Base-by-base conservation (phyloP, 352 stramenopile genomes). In the Phytophthora fragariae region DNA sequence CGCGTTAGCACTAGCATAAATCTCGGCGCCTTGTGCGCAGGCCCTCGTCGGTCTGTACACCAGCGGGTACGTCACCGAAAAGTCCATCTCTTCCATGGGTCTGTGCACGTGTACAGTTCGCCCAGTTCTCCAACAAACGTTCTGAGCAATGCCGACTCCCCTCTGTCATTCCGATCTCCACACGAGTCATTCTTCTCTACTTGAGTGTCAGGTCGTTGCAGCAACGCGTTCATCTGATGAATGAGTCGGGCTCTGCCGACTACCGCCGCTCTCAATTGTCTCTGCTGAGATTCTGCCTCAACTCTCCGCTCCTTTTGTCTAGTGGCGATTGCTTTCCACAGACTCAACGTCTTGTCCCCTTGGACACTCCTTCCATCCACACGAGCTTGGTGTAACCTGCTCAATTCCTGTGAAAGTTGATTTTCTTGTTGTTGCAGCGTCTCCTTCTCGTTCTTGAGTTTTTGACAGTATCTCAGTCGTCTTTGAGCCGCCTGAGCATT, bases 361-460 rank as follows among this genome's bases (percentile, higher is more conserved):
- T n/a, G 6, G 4, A 12, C 15, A n/a, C 57, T 55, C 21, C 52
- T 19, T 3, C 31, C 29, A 1, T 60, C 27, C 19, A 5, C 46
- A 17, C 29, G 57, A n/a, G 27, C n/a, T 9, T 39, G 24, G 24
- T 27, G 24, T 27, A 27, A 27, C 24, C 24, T 27, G 24, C 1
- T 46, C 17, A 70, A 35, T 31, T 66, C n/a, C 9, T 54, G 52
- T 7, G 62, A 68, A 0, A 66, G n/a, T 17, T 65, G 55, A 1
- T 37, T 21, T 29, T 62, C 31, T 17, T 72, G 17, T 8, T 70
- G 54, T 14, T 35, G 5, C 15, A 69, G 60, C 3, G 60, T 52
- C 33, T 74, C 44, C 33, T 47, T 73, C 47, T 75, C 63, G 9
- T 53, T 35, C 21, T 74, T 69, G 3, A 74, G 41, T 12, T 72